These are phyloP conservation scores for carrot (Daucus carota) DNA, from an alignment of 129 eudicot species.

Conservation along the genomic window DNA sequence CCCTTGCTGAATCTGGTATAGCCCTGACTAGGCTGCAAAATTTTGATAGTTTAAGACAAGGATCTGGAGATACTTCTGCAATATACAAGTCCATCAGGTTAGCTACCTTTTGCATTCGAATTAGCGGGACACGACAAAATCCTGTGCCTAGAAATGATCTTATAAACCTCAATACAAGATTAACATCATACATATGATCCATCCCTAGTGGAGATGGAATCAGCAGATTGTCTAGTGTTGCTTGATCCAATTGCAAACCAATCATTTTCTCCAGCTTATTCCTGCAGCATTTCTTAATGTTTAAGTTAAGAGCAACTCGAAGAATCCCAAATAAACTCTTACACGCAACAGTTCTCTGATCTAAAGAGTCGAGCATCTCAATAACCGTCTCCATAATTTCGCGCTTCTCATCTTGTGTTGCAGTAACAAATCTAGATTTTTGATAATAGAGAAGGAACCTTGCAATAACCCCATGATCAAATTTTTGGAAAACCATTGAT, in stretches of 20 bases:
- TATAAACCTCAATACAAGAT: conserved; percentile 49
- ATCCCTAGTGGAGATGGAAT: conserved; percentile 52
- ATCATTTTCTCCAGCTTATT: conserved; percentile 58
- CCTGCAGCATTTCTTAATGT: conserved; percentile 24
- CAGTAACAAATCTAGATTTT: conserved; percentile 40
- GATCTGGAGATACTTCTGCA: conserved; percentile 96
- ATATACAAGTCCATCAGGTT: conserved; percentile 49
- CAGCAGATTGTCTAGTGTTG: conserved; percentile 65
- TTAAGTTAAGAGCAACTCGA: conserved; percentile 31
- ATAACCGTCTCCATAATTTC: conserved; percentile 37
- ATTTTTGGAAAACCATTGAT: conserved; percentile 38
- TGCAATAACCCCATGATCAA: conserved; percentile 41
- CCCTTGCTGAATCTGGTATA: conserved; percentile 70
- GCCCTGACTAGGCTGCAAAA: conserved; percentile 48
- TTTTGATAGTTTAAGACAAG: conserved; percentile 51
- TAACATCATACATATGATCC: conserved; percentile 47
- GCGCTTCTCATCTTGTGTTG: conserved; percentile 41
- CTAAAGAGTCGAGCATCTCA: conserved; percentile 45
- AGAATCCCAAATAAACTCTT: conserved; percentile 56
- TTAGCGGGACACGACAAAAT: conserved; percentile 19
- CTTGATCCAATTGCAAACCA: conserved; percentile 65
- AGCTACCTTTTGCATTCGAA: conserved; percentile 42
- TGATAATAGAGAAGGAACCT: conserved; percentile 68
- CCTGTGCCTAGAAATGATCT: conserved; percentile 43
- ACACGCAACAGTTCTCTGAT: conserved; percentile 36